Conservation (phyloP, 2,329 filamentous ascomycete species). For the Clarireedia homoeocarpa region DNA sequence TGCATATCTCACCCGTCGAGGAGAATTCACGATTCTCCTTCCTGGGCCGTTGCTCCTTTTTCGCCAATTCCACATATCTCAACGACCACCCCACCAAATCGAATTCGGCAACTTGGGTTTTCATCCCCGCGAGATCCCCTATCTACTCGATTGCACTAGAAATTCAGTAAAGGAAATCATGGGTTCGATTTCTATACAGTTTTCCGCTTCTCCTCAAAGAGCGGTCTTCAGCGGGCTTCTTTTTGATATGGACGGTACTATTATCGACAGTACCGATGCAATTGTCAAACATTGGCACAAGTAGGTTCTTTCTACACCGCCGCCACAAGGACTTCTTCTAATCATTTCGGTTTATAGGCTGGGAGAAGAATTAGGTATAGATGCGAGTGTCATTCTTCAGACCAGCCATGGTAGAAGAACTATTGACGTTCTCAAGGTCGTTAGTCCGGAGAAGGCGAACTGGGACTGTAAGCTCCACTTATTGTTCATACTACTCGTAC, state of each 20-base stretch:
- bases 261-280: slow-evolving; percentile 73
- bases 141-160: neutral
- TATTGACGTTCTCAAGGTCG: slow-evolving; percentile 75
- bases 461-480: slow-evolving; percentile 67
- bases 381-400: slow-evolving; percentile 75
- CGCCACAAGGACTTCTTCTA: neutral
- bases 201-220: slow-evolving; percentile 19
- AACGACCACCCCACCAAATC: slow-evolving; percentile 18
- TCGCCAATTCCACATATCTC: slow-evolving; percentile 18
- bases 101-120: slow-evolving; percentile 16
- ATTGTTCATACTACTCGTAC: slow-evolving; percentile 22
- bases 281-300: slow-evolving; percentile 71
- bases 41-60: neutral
- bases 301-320: slow-evolving; percentile 12
- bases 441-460: slow-evolving; percentile 78
- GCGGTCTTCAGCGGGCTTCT: slow-evolving; percentile 23
- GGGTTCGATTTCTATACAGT: slow-evolving; percentile 18
- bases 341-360: slow-evolving; percentile 42
- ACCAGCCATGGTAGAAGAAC: slow-evolving; percentile 86
- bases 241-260: slow-evolving; percentile 69
- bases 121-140: neutral
- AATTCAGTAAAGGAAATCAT: slow-evolving; percentile 9
- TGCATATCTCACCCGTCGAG: slow-evolving; percentile 1
- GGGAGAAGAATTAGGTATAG: slow-evolving; percentile 74
- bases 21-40: neutral